A percentile compares a stretch with the other conserved stretches of the same genome.
phyloP scores from a whole-genome alignment of 257 asterid genomes.

The Solanum ossicruentum region DNA sequence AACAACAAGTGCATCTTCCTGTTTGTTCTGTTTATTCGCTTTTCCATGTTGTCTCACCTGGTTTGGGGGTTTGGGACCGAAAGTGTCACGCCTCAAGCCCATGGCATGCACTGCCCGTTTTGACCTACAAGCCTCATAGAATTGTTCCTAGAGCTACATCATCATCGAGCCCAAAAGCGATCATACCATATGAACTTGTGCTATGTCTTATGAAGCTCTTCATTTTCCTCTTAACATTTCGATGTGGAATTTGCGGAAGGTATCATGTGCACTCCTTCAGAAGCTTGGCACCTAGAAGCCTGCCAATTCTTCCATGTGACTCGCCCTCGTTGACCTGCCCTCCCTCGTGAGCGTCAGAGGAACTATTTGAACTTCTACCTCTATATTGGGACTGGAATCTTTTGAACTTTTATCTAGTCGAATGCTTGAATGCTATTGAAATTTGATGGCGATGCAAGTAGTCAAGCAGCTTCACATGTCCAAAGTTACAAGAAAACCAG shows the following conservation, averaged over 20 bases:
- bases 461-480: background rate
- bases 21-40: background rate
- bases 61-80: background rate
- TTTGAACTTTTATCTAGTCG: background rate
- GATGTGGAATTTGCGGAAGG: background rate
- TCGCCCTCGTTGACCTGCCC: background rate
- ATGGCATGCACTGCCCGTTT: background rate
- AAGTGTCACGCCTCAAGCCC: background rate
- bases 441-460: background rate
- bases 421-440: background rate
- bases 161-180: background rate
- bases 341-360: background rate
- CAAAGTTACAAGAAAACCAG: background rate
- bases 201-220: background rate
- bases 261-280: background rate
- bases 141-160: background rate
- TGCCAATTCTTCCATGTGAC: background rate
- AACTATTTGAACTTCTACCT: background rate
- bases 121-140: background rate
- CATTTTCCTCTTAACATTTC: background rate
- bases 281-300: background rate
- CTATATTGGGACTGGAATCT: background rate
- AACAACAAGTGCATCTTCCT: background rate
- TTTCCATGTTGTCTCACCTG: background rate
- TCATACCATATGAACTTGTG: background rate